Evolutionary conservation across 805 yeast species (phyloP), one percentile per base, ranked within the genome.

Genomic region (Middelhovenomyces tepae): DNA sequence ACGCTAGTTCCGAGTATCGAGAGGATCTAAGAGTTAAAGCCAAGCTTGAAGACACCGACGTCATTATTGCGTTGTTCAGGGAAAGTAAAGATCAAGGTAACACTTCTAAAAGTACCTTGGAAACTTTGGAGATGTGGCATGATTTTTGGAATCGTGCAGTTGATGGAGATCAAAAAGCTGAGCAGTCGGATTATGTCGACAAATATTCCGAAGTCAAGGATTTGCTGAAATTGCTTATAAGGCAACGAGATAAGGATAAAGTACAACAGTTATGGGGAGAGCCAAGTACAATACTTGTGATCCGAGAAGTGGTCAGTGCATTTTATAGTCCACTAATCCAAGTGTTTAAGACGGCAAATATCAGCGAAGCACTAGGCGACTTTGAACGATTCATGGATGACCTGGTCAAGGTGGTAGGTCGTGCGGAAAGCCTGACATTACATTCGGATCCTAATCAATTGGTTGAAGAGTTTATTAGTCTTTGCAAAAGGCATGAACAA

Each of bases 221-320:
- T 35, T 65, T 79, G 34, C 71, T 80, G 56, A 76, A 71, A 39
- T 56, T 80, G 11, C 69, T 69, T 42, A 61, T 82, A 1, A 69
- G 91, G 22, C 77, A 73, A 37, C 71, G 74, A 22, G 98, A 89
- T 50, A 86, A 84, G 51, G 73, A 75, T 36, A 59, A 79, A 27
- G 57, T 87, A 63, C 76, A 75, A 46, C 77, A 78, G 48, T 52
- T 87, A 27, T 84, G 95, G 94, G 75, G 73, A 28, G 94, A 87
- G 46, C 85, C 89, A 0, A 83, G 81, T 43, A 60, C 93, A 28
- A 76, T 86, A n/a, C 67, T 67, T 22, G 65, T 89, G 26, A 62
- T 87, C 37, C 80, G 80, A 43, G 83, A 82, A 30, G 62, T 85
- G 18, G 65, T 91, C 29, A 63, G 83, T 2, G 62, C 81, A 42